phyloP scores from a whole-genome alignment of 305 asterid species.

The Andrographis paniculata region DNA sequence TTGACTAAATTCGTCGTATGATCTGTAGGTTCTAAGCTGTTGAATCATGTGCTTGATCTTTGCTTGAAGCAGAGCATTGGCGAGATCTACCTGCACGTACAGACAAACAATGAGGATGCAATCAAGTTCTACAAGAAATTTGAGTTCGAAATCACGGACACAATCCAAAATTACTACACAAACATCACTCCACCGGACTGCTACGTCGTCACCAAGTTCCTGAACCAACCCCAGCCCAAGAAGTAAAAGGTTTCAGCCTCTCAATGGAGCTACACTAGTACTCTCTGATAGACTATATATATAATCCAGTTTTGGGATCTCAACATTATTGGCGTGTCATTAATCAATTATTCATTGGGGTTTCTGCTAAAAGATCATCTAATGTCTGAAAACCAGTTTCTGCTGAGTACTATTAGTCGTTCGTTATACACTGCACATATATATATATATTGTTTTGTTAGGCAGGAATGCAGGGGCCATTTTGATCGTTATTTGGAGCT shows the following conservation, averaged over 20 bases:
- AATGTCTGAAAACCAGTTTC: too few relatives aligned
- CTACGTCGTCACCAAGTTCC: slow-evolving; percentile 66
- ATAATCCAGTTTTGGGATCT: not conserved
- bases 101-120: slow-evolving; percentile 90
- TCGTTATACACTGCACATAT: too few relatives aligned
- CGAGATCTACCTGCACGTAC: slow-evolving; percentile 88
- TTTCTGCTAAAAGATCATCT: not conserved
- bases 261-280: not conserved
- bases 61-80: slow-evolving; percentile 69
- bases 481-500: too few relatives aligned
- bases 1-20: not conserved
- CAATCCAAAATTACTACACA: slow-evolving; percentile 71
- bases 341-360: not conserved
- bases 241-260: slow-evolving; percentile 21
- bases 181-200: slow-evolving; percentile 93
- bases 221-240: slow-evolving; percentile 37
- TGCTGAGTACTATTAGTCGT: too few relatives aligned
- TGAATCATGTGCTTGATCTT: slow-evolving; percentile 75
- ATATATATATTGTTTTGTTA: too few relatives aligned
- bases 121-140: slow-evolving; percentile 87
- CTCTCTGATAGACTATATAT: not conserved
- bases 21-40: slow-evolving; percentile 51
- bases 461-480: too few relatives aligned
- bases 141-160: slow-evolving; percentile 75
- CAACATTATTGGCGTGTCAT: not conserved